Evolutionary conservation across 1,139 yeast genomes (phyloP).

Genomic region (Magnusiomyces starmeri): DNA sequence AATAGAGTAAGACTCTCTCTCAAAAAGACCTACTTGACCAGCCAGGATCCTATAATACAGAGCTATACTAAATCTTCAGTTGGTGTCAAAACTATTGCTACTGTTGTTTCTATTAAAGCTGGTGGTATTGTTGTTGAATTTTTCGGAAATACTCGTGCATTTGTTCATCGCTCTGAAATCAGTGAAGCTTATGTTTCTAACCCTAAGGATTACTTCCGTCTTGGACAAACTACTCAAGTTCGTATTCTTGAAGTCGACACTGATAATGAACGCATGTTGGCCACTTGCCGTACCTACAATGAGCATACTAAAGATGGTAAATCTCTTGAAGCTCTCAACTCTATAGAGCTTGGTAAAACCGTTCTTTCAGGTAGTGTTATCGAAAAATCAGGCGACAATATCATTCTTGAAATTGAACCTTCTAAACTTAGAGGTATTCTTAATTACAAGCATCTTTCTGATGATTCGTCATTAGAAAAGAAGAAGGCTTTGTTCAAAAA

Average conservation of each 20-base stretch:
- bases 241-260: constrained; percentile 54
- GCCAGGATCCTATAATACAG: constrained; percentile 48
- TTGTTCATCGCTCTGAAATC: constrained; percentile 78
- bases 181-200: constrained; percentile 78
- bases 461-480: constrained; percentile 76
- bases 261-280: constrained; percentile 51
- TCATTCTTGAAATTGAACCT: constrained; percentile 56
- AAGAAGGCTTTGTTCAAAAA: constrained; percentile 66
- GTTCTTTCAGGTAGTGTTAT: constrained; percentile 55
- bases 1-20: constrained; percentile 56
- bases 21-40: constrained; percentile 72
- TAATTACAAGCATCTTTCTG: constrained; percentile 65
- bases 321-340: constrained; percentile 41
- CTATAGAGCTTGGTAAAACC: constrained; percentile 54
- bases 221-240: constrained; percentile 81
- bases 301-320: constrained; percentile 34
- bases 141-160: constrained; percentile 72
- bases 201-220: constrained; percentile 68
- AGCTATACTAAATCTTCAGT: constrained; percentile 46
- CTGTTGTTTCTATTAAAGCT: constrained; percentile 64
- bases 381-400: constrained; percentile 61
- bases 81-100: constrained; percentile 65
- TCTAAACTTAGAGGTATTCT: constrained; percentile 63
- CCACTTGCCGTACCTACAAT: constrained; percentile 49
- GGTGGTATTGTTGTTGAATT: constrained; percentile 69